Base-by-base conservation (phyloP, 1,284 basidiomycete species). In the Ustilago xerochloae region DNA sequence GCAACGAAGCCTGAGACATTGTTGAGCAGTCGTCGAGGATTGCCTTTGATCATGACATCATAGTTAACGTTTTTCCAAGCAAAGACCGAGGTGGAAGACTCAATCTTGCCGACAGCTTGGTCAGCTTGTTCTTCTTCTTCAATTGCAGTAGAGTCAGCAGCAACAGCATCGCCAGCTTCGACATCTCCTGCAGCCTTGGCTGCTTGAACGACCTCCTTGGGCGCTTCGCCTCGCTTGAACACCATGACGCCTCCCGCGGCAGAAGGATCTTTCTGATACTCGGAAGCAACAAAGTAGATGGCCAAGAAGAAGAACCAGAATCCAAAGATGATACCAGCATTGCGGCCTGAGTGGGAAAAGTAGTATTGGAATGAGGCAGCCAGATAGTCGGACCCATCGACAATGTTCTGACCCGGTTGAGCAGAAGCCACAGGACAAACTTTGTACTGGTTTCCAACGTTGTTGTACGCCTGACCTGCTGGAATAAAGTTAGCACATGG, bases 1-100 rank as follows among this genome's bases (percentile, higher is more conserved):
- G 64, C 56, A 15, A 79, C 75, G 46, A 59, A 81, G n/a, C 79
- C 80, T 6, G 60, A 69, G 2, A 90, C 92, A 6, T 80, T 51
- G 46, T 75, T 62, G 18, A 82, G 63, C 22, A 82, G 72, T 6
- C 72, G 67, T 9, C 80, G 77, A 6, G 59, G 54, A 9, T 68
- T 52, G 36, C 76, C 79, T 51, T 81, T 78, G 60, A 82, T 65
- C 20, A 57, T 24, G 12, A 82, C 71, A 22, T 75, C 70, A 50
- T 75, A 82, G 58, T 72, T 75, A 45, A 82, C 55, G 39, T 82
- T 29, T 26, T 51, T 46, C 77, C 77, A 82, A 29, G 65, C 68
- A 43, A 81, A 81, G 9, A 76, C 48, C 22, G 75, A 73, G 13
- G 63, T 58, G 16, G 70, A 70, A 3, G 66, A 62, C n/a, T 74